Conservation (phyloP, 177 flowering plant genomes). For the Tripterygium wilfordii region DNA sequence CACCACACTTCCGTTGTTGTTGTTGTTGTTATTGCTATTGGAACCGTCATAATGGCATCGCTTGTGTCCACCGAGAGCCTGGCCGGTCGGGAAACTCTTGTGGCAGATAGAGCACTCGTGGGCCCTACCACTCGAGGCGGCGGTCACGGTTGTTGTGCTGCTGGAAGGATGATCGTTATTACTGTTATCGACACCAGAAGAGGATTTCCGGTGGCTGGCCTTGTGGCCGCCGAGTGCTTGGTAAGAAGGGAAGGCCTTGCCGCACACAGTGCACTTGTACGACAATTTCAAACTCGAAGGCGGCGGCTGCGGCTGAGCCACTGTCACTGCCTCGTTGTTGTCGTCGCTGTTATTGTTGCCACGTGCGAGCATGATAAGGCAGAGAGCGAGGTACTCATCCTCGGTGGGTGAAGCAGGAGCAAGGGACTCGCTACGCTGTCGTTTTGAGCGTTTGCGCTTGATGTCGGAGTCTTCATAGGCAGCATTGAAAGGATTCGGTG, state of each 20-base stretch:
- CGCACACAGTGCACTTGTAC: slow-evolving; percentile 67
- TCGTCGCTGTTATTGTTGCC: slow-evolving; percentile 15
- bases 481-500: slow-evolving; percentile 8
- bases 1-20: background rate
- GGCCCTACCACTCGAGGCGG: slow-evolving; percentile 30
- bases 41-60: slow-evolving; percentile 83
- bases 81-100: slow-evolving; percentile 80
- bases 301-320: slow-evolving; percentile 5
- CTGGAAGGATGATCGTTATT: slow-evolving; percentile 21
- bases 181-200: slow-evolving; percentile 22
- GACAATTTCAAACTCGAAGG: slow-evolving; percentile 1
- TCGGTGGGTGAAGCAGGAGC: slow-evolving; percentile 34
- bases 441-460: slow-evolving; percentile 43
- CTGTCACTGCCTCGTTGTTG: slow-evolving; percentile 3
- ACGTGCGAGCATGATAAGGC: slow-evolving; percentile 81
- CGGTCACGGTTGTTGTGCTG: slow-evolving; percentile 8
- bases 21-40: background rate
- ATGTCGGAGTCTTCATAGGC: slow-evolving; percentile 19
- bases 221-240: slow-evolving; percentile 96
- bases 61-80: slow-evolving; percentile 95
- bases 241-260: slow-evolving; percentile 69
- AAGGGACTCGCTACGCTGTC: slow-evolving; percentile 28
- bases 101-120: slow-evolving; percentile 91
- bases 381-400: slow-evolving; percentile 81
- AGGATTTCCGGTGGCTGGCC: slow-evolving; percentile 74